Percentiles rank a stretch among this genome's conserved stretches.
Evolutionary conservation across 805 yeast genomes (phyloP).

Genomic region (Zygoascus bituminiphila): DNA sequence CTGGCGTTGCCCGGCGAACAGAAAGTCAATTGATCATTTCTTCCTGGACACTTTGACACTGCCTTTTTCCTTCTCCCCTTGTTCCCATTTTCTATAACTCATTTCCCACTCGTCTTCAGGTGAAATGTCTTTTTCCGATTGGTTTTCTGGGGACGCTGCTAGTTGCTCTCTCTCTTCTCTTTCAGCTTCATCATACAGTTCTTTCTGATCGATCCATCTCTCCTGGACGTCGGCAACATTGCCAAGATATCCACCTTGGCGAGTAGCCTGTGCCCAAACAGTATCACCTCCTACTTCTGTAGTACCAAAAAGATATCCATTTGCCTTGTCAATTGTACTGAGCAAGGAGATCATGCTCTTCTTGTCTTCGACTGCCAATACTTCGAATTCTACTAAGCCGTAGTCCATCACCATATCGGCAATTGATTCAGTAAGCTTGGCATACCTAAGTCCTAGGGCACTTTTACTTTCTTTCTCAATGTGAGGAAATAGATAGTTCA

Average conservation of each 20-base stretch:
- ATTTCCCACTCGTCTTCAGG: constrained; percentile 65
- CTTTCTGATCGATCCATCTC: constrained; percentile 87
- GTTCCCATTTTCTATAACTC: constrained; percentile 54
- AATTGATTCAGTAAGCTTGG: constrained; percentile 62
- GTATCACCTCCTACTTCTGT: constrained; percentile 96
- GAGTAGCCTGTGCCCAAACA: constrained; percentile 92
- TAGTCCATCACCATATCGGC: constrained; percentile 83
- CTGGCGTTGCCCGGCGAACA: too few relatives aligned
- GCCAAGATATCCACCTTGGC: constrained; percentile 51
- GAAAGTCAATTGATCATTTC: too few relatives aligned
- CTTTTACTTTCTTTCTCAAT: constrained; percentile 67
- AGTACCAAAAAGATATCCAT: constrained; percentile 87
- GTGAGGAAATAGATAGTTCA: constrained; percentile 56
- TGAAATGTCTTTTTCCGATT: constrained; percentile 13
- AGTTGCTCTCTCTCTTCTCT: constrained; percentile 37
- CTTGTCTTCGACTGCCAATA: constrained; percentile 84
- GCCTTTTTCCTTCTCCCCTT: constrained; percentile 22
- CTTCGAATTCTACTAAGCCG: constrained; percentile 81
- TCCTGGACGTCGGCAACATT: constrained; percentile 74
- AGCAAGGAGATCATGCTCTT: constrained; percentile 80
- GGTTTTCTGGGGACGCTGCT: constrained; percentile 17
- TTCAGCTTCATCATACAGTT: constrained; percentile 60
- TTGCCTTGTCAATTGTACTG: constrained; percentile 76
- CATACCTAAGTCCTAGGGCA: constrained; percentile 50
- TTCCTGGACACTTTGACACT: constrained; percentile 4